Conservation (phyloP, 768 basidiomycete species). For the Phaeotremella skinneri region DNA sequence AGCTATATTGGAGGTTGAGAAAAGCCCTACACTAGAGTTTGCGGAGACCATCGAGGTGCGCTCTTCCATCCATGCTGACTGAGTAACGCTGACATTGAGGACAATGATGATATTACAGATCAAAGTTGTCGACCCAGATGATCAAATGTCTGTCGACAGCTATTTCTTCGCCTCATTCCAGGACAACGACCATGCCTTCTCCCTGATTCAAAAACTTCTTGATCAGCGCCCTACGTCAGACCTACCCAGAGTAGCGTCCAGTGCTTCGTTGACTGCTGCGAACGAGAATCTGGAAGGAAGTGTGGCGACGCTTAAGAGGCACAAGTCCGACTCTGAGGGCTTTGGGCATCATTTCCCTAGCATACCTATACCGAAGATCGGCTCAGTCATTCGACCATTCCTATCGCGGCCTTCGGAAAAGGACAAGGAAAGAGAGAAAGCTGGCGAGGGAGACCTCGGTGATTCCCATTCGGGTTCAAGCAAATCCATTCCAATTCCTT, state of each 20-base stretch:
- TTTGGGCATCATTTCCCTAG: background rate
- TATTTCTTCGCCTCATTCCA: conserved; percentile 94
- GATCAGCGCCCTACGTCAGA: conserved; percentile 52
- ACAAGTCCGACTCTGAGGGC: conserved; percentile 4
- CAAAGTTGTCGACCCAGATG: conserved; percentile 69
- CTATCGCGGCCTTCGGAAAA: conserved; percentile 6
- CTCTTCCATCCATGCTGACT: conserved; percentile 1
- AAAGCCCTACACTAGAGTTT: conserved; percentile 85
- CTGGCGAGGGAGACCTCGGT: background rate
- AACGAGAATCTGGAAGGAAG: conserved; percentile 15
- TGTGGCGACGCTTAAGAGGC: conserved; percentile 20
- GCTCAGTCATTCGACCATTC: conserved; percentile 34
- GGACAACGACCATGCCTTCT: conserved; percentile 70
- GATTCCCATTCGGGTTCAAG: conserved; percentile 5
- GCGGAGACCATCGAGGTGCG: conserved; percentile 83
- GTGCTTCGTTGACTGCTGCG: conserved; percentile 13
- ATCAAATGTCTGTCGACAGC: conserved; percentile 67
- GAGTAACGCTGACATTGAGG: conserved; percentile 3
- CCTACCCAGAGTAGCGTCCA: conserved; percentile 30
- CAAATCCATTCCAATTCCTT: conserved; percentile 14
- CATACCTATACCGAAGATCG: conserved; percentile 27
- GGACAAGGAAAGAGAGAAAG: conserved; percentile 12
- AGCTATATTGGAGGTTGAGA: conserved; percentile 81
- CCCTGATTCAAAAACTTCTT: conserved; percentile 76
- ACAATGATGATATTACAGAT: conserved; percentile 46